These are phyloP conservation scores for Cercospora berteroae DNA, from an alignment of 2,329 filamentous ascomycete species.

Conservation along the genomic window DNA sequence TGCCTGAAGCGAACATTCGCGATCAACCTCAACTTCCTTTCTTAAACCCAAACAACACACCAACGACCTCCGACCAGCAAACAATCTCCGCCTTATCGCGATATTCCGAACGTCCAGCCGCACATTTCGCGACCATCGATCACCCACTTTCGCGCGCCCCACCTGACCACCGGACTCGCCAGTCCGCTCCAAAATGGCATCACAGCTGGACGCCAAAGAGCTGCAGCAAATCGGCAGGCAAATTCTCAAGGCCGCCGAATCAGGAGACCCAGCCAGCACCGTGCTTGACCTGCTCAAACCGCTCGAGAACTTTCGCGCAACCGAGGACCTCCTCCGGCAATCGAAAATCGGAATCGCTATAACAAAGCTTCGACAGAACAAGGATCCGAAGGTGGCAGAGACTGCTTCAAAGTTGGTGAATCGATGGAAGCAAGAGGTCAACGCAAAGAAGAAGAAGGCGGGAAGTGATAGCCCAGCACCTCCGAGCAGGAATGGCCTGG, in stretches of 20 bases:
- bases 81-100: not conserved
- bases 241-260: slow-evolving; percentile 73
- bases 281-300: slow-evolving; percentile 74
- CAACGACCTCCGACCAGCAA: not conserved
- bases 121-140: not conserved
- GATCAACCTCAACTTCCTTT: slow-evolving; percentile 3
- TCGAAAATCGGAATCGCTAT: slow-evolving; percentile 91
- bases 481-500: slow-evolving; percentile 37
- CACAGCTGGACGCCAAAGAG: slow-evolving; percentile 74
- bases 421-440: slow-evolving; percentile 82
- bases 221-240: slow-evolving; percentile 74
- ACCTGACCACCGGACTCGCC: slow-evolving; percentile 7
- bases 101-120: not conserved
- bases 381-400: slow-evolving; percentile 67
- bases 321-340: slow-evolving; percentile 83
- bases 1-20: not conserved
- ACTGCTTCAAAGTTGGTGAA: slow-evolving; percentile 78
- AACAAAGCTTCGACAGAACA: slow-evolving; percentile 80
- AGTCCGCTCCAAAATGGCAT: slow-evolving; percentile 22
- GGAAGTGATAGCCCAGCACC: slow-evolving; percentile 49
- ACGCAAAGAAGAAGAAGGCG: slow-evolving; percentile 44
- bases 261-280: slow-evolving; percentile 70
- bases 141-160: not conserved
- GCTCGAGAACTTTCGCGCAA: slow-evolving; percentile 76
- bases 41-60: not conserved